Evolutionary conservation across 2,329 filamentous ascomycete genomes (phyloP).

Genomic region (Cladosporium cucumerinum): DNA sequence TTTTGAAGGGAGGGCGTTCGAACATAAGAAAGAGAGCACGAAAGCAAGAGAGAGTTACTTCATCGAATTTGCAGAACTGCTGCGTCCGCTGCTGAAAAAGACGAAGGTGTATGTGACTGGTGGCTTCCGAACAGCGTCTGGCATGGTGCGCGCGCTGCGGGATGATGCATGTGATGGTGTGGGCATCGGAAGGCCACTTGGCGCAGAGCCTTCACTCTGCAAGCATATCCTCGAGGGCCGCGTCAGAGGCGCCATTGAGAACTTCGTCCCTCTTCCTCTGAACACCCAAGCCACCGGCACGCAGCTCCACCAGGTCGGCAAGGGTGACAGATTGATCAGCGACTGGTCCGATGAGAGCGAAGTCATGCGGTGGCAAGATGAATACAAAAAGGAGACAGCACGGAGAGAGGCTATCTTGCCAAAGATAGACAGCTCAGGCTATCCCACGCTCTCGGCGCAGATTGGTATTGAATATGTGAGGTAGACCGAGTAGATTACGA

Average conservation of each 20-base stretch:
- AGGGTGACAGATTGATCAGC: conserved; percentile 27
- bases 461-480: conserved; percentile 29
- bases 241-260: conserved; percentile 31
- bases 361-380: conserved; percentile 31
- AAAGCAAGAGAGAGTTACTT: conserved; percentile 31
- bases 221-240: conserved; percentile 30
- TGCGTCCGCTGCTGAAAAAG: conserved; percentile 30
- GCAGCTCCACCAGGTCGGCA: conserved; percentile 32
- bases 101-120: conserved; percentile 34
- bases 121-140: conserved; percentile 31
- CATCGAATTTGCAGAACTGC: conserved; percentile 32
- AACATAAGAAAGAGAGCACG: conserved; percentile 32
- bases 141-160: conserved; percentile 28
- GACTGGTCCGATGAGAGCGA: conserved; percentile 33
- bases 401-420: conserved; percentile 30
- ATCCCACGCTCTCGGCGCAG: conserved; percentile 26
- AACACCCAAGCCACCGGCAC: conserved; percentile 32
- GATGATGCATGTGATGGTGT: conserved; percentile 28
- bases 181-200: conserved; percentile 30
- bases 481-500: not conserved
- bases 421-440: conserved; percentile 30
- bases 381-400: conserved; percentile 29
- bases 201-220: conserved; percentile 31
- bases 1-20: conserved; percentile 40
- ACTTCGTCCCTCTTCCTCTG: conserved; percentile 29